Percentiles rank a stretch among this genome's conserved stretches.
Evolutionary conservation across 2,329 filamentous ascomycete genomes (phyloP).

Genomic region (Ascocoryne sarcoides): DNA sequence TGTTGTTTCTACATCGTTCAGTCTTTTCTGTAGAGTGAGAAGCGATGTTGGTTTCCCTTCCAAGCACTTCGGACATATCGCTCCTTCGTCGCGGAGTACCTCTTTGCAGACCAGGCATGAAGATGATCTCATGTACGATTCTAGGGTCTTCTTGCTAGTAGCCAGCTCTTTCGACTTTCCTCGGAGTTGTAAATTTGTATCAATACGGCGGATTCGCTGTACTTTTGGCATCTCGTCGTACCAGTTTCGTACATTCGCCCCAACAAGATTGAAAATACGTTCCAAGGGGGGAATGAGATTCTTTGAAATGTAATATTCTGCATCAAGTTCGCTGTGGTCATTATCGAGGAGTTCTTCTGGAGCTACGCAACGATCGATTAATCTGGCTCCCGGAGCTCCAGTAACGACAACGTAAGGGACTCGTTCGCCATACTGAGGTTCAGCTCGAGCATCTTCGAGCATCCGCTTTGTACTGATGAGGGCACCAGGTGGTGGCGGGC

Average conservation of each 20-base stretch:
- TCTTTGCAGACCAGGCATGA: constrained; percentile 67
- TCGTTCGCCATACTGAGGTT: constrained; percentile 91
- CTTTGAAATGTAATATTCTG: constrained; percentile 95
- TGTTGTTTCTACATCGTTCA: constrained; percentile 55
- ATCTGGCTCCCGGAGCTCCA: constrained; percentile 73
- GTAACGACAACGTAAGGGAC: constrained; percentile 91
- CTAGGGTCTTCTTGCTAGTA: constrained; percentile 59
- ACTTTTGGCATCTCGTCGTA: constrained; percentile 96
- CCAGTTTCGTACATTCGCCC: constrained; percentile 84
- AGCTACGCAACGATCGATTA: constrained; percentile 83
- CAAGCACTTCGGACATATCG: constrained; percentile 52
- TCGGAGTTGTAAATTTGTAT: constrained; percentile 20
- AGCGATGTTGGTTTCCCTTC: constrained; percentile 50
- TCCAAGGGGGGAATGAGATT: constrained; percentile 92
- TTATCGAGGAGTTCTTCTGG: constrained; percentile 75
- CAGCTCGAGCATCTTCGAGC: constrained; percentile 74
- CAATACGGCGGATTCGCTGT: constrained; percentile 56
- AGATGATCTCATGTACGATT: constrained; percentile 80
- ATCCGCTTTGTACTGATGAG: constrained; percentile 80
- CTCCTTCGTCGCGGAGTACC: constrained; percentile 34
- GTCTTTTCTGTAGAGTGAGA: constrained; percentile 50
- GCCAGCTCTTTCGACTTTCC: constrained; percentile 32
- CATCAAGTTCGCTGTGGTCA: constrained; percentile 72
- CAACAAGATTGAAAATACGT: constrained; percentile 92
- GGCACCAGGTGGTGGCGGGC: constrained; percentile 75